These are phyloP conservation scores for Allantophomopsis cytisporea DNA, from an alignment of 2,329 filamentous ascomycete genomes.

Conservation along the genomic window DNA sequence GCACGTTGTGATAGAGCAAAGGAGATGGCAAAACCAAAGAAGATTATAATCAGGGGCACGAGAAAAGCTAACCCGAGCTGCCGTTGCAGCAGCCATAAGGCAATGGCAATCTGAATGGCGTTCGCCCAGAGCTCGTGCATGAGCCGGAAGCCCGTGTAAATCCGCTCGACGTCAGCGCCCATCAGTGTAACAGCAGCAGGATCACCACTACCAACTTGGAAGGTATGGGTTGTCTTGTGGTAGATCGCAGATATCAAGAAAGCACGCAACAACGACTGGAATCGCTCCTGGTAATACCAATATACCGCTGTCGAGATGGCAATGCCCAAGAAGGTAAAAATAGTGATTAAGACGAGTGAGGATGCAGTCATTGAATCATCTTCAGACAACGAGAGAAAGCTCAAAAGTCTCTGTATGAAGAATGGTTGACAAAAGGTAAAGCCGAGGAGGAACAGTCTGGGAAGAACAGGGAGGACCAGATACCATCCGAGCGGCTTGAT, in stretches of 20 bases:
- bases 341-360: no score
- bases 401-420: no score
- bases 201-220: conserved; percentile 17
- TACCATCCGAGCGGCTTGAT: no score
- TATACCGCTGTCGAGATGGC: background rate
- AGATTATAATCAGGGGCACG: conserved; percentile 5
- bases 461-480: no score
- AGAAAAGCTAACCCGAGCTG: conserved; percentile 15
- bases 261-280: background rate
- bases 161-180: conserved; percentile 27
- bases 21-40: no score
- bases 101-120: conserved; percentile 13
- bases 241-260: background rate
- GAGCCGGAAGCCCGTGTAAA: conserved; percentile 18
- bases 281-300: background rate
- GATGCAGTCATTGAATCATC: no score
- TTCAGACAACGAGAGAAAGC: no score
- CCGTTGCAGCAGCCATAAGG: conserved; percentile 14
- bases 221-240: conserved; percentile 4
- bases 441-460: no score
- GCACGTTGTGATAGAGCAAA: no score
- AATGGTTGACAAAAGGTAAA: no score
- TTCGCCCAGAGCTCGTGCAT: conserved; percentile 19
- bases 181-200: no score
- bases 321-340: no score